These are phyloP conservation scores for Cyclanthera cordifolia DNA, from an alignment of 306 rosid genomes.

Conservation along the genomic window DNA sequence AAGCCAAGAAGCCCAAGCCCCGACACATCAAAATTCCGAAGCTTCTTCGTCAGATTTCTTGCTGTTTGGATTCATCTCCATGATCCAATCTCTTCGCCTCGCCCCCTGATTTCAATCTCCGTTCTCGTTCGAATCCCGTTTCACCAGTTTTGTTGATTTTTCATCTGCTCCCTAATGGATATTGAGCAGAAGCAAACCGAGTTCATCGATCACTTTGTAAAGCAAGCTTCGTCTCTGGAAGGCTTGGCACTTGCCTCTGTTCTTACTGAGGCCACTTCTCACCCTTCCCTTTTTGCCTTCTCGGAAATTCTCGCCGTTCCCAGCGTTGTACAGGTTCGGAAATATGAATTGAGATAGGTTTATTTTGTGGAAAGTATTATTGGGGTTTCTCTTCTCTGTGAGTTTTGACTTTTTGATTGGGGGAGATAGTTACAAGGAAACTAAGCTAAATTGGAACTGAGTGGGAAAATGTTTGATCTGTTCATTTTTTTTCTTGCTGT, in stretches of 20 bases:
- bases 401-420: background rate
- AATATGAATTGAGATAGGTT: background rate
- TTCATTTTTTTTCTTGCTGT: background rate
- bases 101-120: background rate
- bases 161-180: constrained; percentile 35
- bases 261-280: constrained; percentile 62
- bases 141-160: background rate
- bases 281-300: constrained; percentile 81
- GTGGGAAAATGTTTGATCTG: background rate
- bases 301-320: constrained; percentile 80
- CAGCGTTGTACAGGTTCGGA: constrained; percentile 46
- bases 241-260: constrained; percentile 43
- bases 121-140: background rate
- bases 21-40: background rate
- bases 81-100: background rate
- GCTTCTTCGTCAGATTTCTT: background rate
- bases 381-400: background rate
- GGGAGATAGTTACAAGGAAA: background rate
- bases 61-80: background rate
- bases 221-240: constrained; percentile 45
- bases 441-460: background rate
- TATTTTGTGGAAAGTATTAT: background rate
- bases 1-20: background rate
- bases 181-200: constrained; percentile 79
- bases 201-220: constrained; percentile 62